Base-by-base conservation (phyloP, 371 early-diverging fungal species). In the Mortierella sp. region DNA sequence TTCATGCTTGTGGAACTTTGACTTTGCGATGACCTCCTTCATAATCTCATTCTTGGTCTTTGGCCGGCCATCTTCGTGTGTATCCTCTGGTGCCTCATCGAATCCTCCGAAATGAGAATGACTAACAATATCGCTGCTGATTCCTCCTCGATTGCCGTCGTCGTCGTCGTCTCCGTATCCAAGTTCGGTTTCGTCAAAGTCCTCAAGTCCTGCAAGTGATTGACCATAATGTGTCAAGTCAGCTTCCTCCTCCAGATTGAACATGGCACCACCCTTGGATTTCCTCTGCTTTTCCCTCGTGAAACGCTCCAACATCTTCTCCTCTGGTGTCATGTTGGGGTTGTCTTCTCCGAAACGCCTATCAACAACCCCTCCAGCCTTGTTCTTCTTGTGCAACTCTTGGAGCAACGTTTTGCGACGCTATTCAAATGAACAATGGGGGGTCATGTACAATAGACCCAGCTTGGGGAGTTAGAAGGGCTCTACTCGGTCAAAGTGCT, bases 1-100 rank as follows among this genome's bases (percentile, higher is more conserved):
- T 70, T 97, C 96, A 50, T 87, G 81, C 84, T 95, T 96, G 86
- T 97, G 90, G 74, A 88, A 67, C 80, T 98, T 98, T 85, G 94
- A 92, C 83, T 98, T 98, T 31, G 95, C 92, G 55, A 98, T 98
- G 27, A 98, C 82, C 78, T 98, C 98, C 76, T 93, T 91, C 98
- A 98, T 98, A 55, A 98, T 79, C 80, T 98, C 98, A 27, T 87
- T 87, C 74, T 94, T 92, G 25, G 94, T 88, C 79, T 95, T 96
- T 13, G 83, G 85, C 48, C 85, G 78, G 13, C 86, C 85, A 31
- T 65, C 80, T 16, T 74, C 80, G 28, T 73, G 60, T 60, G 57
- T 71, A 37, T 71, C 67, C 28, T 71, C 58, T 21, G 69, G 54
- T 17, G 53, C 63, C 28, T 85, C 83, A 31, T 79, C 84, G 71